Evolutionary conservation across 2,329 filamentous ascomycete species (phyloP).

Genomic region (Colletotrichum liaoningense): DNA sequence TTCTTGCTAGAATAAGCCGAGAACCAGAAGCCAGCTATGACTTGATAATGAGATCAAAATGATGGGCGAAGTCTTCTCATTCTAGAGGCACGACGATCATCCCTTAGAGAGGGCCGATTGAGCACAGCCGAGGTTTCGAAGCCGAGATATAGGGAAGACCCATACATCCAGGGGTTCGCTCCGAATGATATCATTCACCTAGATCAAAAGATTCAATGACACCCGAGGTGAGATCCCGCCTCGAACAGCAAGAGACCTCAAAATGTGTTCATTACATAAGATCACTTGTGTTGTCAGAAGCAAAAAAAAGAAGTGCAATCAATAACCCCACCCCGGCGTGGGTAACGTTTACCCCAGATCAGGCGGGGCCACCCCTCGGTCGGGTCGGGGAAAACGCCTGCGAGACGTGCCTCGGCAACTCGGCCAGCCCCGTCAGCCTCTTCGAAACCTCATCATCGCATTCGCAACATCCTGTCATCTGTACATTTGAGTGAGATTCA

Average conservation of each 20-base stretch:
- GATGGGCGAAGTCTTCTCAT: too few species aligned
- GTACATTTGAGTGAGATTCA: neutral
- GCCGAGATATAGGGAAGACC: too few species aligned
- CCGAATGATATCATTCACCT: too few species aligned
- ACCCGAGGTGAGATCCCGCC: neutral
- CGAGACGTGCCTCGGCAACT: conserved; percentile 35
- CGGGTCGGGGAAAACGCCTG: conserved; percentile 4
- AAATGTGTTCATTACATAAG: neutral
- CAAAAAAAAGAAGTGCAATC: neutral
- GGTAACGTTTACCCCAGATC: conserved; percentile 9
- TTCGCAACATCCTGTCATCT: conserved; percentile 25
- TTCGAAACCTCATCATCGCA: conserved; percentile 1
- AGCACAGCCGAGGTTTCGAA: too few species aligned
- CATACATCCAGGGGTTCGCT: too few species aligned
- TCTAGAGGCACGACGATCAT: too few species aligned
- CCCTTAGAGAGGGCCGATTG: too few species aligned
- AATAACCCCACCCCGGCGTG: conserved; percentile 6
- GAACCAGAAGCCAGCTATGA: too few species aligned
- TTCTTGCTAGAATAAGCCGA: too few species aligned
- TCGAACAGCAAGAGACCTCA: neutral
- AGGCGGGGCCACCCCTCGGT: conserved; percentile 19
- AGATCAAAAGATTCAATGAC: neutral
- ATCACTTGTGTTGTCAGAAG: neutral
- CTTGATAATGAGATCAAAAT: too few species aligned
- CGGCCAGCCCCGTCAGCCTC: conserved; percentile 10